phyloP scores from a whole-genome alignment of 345 rosid species.

The Orychophragmus violaceus region DNA sequence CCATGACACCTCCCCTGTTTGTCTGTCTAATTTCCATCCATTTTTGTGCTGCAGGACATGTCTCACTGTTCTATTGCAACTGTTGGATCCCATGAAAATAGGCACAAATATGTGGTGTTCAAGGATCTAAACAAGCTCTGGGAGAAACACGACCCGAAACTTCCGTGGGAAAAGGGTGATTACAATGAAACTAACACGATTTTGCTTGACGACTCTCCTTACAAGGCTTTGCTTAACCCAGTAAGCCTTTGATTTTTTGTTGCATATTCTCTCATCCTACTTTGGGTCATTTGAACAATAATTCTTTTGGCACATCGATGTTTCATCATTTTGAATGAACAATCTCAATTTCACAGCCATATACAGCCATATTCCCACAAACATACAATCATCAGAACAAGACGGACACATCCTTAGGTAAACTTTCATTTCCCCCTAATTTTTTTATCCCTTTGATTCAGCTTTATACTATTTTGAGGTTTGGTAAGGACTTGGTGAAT shows the following conservation, averaged over 20 bases:
- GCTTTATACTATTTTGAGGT: background rate
- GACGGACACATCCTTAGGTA: conserved; percentile 64
- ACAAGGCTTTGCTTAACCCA: conserved; percentile 92
- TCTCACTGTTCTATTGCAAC: conserved; percentile 55
- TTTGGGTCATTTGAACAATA: background rate
- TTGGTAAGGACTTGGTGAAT: background rate
- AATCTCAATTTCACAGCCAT: conserved; percentile 35
- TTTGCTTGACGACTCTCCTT: conserved; percentile 83
- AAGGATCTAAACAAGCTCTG: conserved; percentile 71
- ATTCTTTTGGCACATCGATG: background rate
- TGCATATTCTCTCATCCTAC: background rate
- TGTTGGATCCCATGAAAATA: conserved; percentile 58
- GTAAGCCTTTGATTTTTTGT: conserved; percentile 54
- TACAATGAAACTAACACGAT: conserved; percentile 73
- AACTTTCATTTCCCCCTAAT: background rate
- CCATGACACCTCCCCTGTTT: background rate
- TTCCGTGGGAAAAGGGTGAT: conserved; percentile 62
- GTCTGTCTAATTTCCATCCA: background rate
- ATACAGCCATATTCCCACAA: conserved; percentile 72
- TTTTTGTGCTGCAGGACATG: conserved; percentile 46
- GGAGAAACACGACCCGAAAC: conserved; percentile 53
- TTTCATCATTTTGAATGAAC: background rate
- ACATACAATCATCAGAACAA: conserved; percentile 45
- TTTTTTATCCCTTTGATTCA: background rate
- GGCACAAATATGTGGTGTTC: conserved; percentile 59